These are phyloP conservation scores for Mycena chlorophos DNA, from an alignment of 768 basidiomycete genomes.

Conservation along the genomic window DNA sequence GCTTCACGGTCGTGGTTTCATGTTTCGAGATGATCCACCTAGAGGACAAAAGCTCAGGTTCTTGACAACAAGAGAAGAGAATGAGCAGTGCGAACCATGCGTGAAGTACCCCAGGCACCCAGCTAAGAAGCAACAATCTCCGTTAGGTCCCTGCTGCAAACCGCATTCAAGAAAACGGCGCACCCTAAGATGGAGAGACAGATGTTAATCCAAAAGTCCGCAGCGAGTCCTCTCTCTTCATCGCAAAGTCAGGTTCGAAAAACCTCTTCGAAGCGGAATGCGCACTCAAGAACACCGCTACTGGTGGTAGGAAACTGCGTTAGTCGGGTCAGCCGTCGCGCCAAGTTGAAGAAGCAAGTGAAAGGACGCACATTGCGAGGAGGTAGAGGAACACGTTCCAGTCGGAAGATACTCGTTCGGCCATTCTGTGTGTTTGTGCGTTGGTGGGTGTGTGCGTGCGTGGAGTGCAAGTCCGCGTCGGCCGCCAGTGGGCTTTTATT, in stretches of 20 bases:
- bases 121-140: slow-evolving; percentile 29
- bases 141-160: too few relatives aligned
- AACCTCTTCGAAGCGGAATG: slow-evolving; percentile 1
- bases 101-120: too few relatives aligned
- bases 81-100: background rate
- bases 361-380: slow-evolving; percentile 29
- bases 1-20: slow-evolving; percentile 12
- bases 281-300: slow-evolving; percentile 33
- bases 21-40: slow-evolving; percentile 20
- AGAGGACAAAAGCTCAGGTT: background rate
- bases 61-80: background rate
- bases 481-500: background rate
- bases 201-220: slow-evolving; percentile 38
- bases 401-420: slow-evolving; percentile 28
- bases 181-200: slow-evolving; percentile 40
- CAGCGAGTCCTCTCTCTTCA: slow-evolving; percentile 26
- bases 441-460: background rate
- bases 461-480: background rate
- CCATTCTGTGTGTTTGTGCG: slow-evolving; percentile 19
- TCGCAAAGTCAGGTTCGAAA: background rate
- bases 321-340: background rate
- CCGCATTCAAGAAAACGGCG: slow-evolving; percentile 42
- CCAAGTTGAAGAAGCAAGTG: background rate
- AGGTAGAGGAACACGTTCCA: slow-evolving; percentile 40
- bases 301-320: slow-evolving; percentile 28